These are phyloP conservation scores for Aurantiochytrium sp. DNA, from an alignment of 108 stramenopile genomes.

Conservation along the genomic window DNA sequence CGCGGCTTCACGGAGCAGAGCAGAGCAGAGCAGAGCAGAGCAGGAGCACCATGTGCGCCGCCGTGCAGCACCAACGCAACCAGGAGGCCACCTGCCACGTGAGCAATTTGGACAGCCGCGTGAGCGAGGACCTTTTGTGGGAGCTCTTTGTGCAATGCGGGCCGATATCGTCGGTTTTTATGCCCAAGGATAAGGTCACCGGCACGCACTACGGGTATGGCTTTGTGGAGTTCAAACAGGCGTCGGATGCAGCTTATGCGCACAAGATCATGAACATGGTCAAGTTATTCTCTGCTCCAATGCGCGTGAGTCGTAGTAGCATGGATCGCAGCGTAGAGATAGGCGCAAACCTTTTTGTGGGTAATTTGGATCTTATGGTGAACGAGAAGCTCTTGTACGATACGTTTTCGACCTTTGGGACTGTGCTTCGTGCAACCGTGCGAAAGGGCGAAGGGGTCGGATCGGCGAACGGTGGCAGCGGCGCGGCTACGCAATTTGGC, in stretches of 20 bases:
- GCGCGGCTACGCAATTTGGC: constrained; percentile 75
- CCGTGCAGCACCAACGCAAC: constrained; percentile 93
- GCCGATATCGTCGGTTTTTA: constrained; percentile 80
- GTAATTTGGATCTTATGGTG: constrained; percentile 85
- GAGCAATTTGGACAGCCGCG: constrained; percentile 78
- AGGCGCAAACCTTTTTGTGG: constrained; percentile 96
- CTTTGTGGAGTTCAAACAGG: constrained; percentile 87
- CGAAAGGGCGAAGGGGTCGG: constrained; percentile 69
- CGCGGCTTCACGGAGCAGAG: too few species aligned
- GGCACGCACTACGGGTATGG: constrained; percentile 80
- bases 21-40: background rate
- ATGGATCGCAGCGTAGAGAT: constrained; percentile 76
- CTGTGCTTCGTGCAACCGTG: constrained; percentile 74
- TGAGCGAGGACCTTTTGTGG: constrained; percentile 78
- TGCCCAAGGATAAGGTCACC: constrained; percentile 96
- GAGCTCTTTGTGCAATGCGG: constrained; percentile 91
- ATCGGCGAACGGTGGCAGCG: constrained; percentile 59
- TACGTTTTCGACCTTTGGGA: constrained; percentile 94
- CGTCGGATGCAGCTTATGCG: constrained; percentile 89
- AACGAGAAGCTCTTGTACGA: constrained; percentile 96
- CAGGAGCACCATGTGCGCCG: constrained; percentile 34
- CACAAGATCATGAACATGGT: constrained; percentile 94
- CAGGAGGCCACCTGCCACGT: constrained; percentile 97
- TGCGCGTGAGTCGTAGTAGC: constrained; percentile 78
- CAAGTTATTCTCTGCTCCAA: constrained; percentile 75